These are phyloP conservation scores for Sphagnum fallax DNA, from an alignment of 228 moss, liverwort and hornwort genomes.

Conservation along the genomic window DNA sequence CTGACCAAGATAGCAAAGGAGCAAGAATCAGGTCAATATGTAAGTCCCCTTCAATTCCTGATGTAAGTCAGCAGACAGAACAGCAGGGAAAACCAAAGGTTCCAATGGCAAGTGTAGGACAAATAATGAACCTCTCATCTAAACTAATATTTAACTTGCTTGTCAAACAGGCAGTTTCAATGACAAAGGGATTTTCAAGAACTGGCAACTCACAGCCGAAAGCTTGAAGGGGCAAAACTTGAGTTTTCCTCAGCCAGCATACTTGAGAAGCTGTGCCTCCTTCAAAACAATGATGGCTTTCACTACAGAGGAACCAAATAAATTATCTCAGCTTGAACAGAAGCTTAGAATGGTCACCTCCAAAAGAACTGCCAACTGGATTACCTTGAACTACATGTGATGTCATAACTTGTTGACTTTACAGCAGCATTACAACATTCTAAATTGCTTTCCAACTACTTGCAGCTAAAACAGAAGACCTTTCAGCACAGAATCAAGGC, in stretches of 20 bases:
- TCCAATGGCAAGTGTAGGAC: neutral
- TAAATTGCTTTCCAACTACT: neutral
- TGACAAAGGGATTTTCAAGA: neutral
- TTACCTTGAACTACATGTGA: neutral
- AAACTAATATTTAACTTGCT: neutral
- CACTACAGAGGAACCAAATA: conserved; percentile 8
- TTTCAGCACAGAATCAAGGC: neutral
- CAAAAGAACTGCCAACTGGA: neutral
- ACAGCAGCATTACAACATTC: neutral
- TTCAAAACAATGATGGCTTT: conserved; percentile 94
- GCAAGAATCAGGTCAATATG: too few species aligned
- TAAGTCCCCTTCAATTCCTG: too few species aligned
- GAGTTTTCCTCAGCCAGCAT: conserved; percentile 85
- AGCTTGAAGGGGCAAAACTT: conserved; percentile 96
- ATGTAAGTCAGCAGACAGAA: too few species aligned
- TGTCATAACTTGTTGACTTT: neutral
- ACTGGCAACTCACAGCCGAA: conserved; percentile 36
- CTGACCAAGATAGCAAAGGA: neutral
- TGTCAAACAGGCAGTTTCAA: neutral
- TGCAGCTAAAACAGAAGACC: neutral
- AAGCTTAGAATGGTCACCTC: too few species aligned
- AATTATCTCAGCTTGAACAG: too few species aligned
- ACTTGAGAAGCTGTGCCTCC: conserved; percentile 90
- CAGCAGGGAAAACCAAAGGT: too few species aligned
- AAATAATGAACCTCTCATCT: neutral